Conservation (phyloP, 176 grass and related monocot species). For the Themeda triandra region DNA sequence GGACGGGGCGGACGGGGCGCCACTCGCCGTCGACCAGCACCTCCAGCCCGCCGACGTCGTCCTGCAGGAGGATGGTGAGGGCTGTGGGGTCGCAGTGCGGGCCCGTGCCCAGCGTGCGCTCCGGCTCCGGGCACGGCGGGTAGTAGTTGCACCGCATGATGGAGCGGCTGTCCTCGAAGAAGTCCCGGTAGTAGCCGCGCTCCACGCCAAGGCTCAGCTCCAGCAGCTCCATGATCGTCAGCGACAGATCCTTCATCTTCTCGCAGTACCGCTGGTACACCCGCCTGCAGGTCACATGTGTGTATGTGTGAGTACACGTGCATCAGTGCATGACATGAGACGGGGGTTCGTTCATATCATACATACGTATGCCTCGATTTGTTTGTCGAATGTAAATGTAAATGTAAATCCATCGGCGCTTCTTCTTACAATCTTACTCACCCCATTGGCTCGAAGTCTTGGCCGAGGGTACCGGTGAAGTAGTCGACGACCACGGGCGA, state of each 20-base stretch:
- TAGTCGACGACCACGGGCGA: constrained; percentile 56
- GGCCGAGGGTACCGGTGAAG: constrained; percentile 66
- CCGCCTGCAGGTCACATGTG: constrained; percentile 1
- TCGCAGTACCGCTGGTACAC: constrained; percentile 80
- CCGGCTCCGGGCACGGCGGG: constrained; percentile 86
- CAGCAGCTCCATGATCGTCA: constrained; percentile 84
- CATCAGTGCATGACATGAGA: too few relatives aligned
- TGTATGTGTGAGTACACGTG: background rate
- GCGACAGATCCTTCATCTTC: constrained; percentile 75
- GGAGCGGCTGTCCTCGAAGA: constrained; percentile 79
- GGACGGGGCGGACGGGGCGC: constrained; percentile 64
- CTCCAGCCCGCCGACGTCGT: constrained; percentile 78
- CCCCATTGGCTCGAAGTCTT: constrained; percentile 67
- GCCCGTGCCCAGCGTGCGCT: constrained; percentile 80
- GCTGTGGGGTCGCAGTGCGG: constrained; percentile 89
- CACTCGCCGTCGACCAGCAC: constrained; percentile 74
- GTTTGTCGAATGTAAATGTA: background rate
- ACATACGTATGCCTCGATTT: background rate
- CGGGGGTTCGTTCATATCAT: too few relatives aligned
- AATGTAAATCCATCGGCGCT: too few relatives aligned
- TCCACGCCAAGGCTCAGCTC: constrained; percentile 74
- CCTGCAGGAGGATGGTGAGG: constrained; percentile 89
- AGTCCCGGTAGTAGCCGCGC: constrained; percentile 58
- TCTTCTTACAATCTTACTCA: background rate
- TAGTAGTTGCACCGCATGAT: constrained; percentile 97